Conservation (phyloP, 1,284 basidiomycete species). For the Puccinia brachypodii region DNA sequence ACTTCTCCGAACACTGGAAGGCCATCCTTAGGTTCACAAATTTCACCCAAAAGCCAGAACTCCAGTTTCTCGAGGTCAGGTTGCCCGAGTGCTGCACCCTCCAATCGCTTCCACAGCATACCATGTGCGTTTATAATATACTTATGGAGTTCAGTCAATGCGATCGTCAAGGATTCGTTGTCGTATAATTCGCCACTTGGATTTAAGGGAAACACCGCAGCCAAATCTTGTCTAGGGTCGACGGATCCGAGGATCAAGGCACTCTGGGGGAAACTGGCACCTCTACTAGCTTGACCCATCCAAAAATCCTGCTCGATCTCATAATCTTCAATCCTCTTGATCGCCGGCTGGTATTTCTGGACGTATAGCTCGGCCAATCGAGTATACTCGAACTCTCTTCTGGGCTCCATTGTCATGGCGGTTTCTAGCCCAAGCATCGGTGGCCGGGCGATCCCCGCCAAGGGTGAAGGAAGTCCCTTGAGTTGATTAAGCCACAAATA, state of each 20-base stretch:
- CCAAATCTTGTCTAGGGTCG: background rate
- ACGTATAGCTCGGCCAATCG: background rate
- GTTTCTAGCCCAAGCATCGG: background rate
- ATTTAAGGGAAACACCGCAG: background rate
- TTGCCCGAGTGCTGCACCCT: background rate
- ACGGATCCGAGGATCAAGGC: background rate
- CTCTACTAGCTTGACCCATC: background rate
- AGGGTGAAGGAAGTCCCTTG: background rate
- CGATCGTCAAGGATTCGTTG: background rate
- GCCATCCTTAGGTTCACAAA: background rate
- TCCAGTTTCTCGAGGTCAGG: background rate
- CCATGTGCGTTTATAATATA: background rate
- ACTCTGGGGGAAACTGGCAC: background rate
- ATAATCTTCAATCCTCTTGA: background rate
- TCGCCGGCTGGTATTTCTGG: background rate
- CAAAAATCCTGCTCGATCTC: background rate
- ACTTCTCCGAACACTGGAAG: background rate
- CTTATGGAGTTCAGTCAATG: background rate
- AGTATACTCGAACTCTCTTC: background rate
- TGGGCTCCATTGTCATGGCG: background rate
- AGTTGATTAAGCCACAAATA: background rate
- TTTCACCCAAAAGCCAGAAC: slow-evolving; percentile 2
- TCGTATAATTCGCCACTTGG: background rate
- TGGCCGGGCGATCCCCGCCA: background rate
- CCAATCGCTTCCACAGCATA: background rate